These are phyloP conservation scores for Shiraia sp. DNA, from an alignment of 2,329 filamentous ascomycete genomes.

Conservation along the genomic window DNA sequence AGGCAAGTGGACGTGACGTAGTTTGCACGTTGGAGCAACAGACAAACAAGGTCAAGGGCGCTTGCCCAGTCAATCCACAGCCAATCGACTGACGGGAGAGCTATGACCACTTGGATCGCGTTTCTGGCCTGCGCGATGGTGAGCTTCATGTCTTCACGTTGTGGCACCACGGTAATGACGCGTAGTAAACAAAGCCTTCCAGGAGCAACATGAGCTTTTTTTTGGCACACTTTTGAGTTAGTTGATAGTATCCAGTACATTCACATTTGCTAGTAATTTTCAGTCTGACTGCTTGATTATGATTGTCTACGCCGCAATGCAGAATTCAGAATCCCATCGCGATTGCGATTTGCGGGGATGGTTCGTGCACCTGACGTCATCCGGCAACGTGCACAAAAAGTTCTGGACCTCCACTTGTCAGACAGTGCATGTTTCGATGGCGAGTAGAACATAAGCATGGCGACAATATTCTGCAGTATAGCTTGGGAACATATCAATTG, in stretches of 20 bases:
- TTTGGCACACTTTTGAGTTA: no score
- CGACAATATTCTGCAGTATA: no score
- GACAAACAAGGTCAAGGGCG: constrained; percentile 23
- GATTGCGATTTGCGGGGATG: constrained; percentile 27
- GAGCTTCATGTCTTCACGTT: constrained; percentile 24
- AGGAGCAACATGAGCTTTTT: no score
- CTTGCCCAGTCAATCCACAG: constrained; percentile 18
- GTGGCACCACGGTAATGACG: no score
- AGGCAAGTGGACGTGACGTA: constrained; percentile 34
- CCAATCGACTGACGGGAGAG: constrained; percentile 33
- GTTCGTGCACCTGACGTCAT: constrained; percentile 18
- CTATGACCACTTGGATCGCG: constrained; percentile 15
- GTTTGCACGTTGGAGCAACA: constrained; percentile 25
- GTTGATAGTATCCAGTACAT: no score
- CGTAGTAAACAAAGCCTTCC: no score
- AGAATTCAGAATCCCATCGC: constrained; percentile 31
- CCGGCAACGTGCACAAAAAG: constrained; percentile 16
- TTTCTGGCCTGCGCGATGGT: constrained; percentile 24
- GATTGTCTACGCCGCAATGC: no score
- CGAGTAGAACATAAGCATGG: no score
- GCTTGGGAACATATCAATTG: no score
- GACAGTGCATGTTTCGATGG: no score
- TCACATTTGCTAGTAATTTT: constrained; percentile 1
- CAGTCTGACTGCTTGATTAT: no score
- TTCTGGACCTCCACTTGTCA: constrained; percentile 14